A percentile compares a stretch with the other conserved stretches of the same genome.
Conservation (phyloP, 805 yeast species). For the Starmerella asiatica region DNA sequence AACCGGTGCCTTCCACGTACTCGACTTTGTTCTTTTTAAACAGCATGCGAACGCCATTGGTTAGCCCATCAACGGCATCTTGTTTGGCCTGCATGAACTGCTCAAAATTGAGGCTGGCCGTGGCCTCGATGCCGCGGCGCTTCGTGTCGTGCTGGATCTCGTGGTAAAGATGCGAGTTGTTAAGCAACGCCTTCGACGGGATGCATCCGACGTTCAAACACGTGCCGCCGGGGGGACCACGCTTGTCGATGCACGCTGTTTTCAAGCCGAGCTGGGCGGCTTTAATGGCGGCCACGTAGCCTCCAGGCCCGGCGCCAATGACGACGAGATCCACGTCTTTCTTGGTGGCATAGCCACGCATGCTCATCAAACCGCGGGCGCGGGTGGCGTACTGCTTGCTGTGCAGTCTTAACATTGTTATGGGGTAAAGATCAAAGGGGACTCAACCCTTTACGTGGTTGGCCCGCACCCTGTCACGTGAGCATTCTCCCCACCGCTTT, state of each 20-base stretch:
- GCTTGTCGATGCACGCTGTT: conserved; percentile 93
- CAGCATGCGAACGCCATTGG: conserved; percentile 86
- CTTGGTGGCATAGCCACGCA: conserved; percentile 19
- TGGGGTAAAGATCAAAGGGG: no score
- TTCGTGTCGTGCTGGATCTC: conserved; percentile 73
- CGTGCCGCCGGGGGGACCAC: conserved; percentile 95
- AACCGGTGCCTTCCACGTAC: conserved; percentile 86
- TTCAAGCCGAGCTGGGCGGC: conserved; percentile 92
- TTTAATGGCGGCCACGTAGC: conserved; percentile 96
- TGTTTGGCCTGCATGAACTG: conserved; percentile 87
- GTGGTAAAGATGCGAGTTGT: conserved; percentile 89
- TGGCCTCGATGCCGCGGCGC: conserved; percentile 74
- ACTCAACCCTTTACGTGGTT: no score
- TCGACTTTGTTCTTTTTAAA: conserved; percentile 92
- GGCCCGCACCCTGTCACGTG: no score
- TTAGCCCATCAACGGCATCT: conserved; percentile 72
- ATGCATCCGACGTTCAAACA: conserved; percentile 98
- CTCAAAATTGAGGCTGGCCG: conserved; percentile 58
- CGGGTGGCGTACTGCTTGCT: conserved; percentile 8
- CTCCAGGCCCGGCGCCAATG: conserved; percentile 99
- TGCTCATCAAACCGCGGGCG: conserved; percentile 4
- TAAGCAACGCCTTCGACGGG: conserved; percentile 89
- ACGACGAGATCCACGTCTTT: conserved; percentile 79
- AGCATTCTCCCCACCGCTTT: no score
- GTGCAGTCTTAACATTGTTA: conserved; percentile 15